Percentiles rank a stretch among this genome's conserved stretches.
These are phyloP conservation scores for Heteromeles arbutifolia DNA, from an alignment of 306 rosid genomes.

Conservation along the genomic window DNA sequence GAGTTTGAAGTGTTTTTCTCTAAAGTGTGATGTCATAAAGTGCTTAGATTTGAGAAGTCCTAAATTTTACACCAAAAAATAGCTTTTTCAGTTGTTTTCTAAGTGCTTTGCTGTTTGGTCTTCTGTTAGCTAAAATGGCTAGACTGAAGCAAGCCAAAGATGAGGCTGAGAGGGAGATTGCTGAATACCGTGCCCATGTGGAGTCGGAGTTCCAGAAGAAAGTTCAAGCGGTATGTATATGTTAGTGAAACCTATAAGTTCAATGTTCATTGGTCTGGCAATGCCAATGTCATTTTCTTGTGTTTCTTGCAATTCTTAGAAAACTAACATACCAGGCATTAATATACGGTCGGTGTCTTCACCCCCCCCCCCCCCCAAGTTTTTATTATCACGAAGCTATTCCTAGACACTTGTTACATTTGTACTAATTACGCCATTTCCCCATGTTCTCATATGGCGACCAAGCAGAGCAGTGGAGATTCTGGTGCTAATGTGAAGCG, in stretches of 20 bases:
- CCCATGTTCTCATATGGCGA: background rate
- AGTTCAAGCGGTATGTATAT: constrained; percentile 49
- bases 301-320: background rate
- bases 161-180: constrained; percentile 83
- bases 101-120: constrained; percentile 8
- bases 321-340: background rate
- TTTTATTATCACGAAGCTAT: background rate
- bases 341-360: background rate
- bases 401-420: background rate
- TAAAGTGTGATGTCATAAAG: background rate
- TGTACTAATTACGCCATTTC: background rate
- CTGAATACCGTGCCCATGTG: constrained; percentile 71
- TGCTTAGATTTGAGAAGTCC: background rate
- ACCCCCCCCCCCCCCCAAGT: background rate
- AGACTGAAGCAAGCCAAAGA: constrained; percentile 94
- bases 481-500: constrained; percentile 97
- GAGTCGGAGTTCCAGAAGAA: constrained; percentile 80
- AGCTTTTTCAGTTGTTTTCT: constrained; percentile 4
- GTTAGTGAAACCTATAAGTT: background rate
- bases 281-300: background rate
- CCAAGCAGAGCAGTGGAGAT: constrained; percentile 76
- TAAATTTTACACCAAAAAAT: background rate
- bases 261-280: background rate
- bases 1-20: background rate
- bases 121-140: constrained; percentile 64